Base-by-base conservation (phyloP, 2,329 filamentous ascomycete species). In the Aspergillus ruber region DNA sequence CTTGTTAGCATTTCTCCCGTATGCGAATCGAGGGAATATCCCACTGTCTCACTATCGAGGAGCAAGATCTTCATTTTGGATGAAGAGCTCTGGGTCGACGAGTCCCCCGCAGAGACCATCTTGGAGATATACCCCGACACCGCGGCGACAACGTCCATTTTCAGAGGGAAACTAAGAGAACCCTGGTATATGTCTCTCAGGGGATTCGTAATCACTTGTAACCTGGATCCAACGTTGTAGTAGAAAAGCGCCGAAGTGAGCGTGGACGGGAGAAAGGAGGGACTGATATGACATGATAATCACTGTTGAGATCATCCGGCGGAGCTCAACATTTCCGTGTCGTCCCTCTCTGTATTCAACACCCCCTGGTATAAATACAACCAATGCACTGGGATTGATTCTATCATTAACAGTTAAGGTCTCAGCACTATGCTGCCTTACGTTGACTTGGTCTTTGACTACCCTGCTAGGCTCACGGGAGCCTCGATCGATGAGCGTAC, bases 51-150 rank as follows among this genome's bases (percentile, higher is more conserved):
- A 71, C 82, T 85, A 70, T 98, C 93, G 59, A 98, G 77, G 54
- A 98, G 76, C 48, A 98, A 75, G 51, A 97, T 93, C 82, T 98
- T 98, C 93, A 98, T 98, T 76, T 96, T 97, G 18, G 82, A 78
- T 44, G 82, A 79, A 51, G 65, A 61, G 49, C 81, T 80, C 39
- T 77, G 72, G 43, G 82, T 76, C 63, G 70, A 65, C 75, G 64
- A 78, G 72, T 95, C 90, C 63, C 88, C 88, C 56, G 82, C 82
- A 56, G 88, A 86, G 68, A 97, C 84, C 83, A 98, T 95, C 80
- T 90, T 95, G 68, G 85, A 86, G 77, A 98, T 86, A 77, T 98
- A 98, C 73, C 89, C 87, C 61, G 90, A 86, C 65, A 96, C 85
- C 57, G 90, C 88, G 67, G 94, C 86, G 53, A 94, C 87, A 62